These are phyloP conservation scores for Fusarium napiforme DNA, from an alignment of 2,329 filamentous ascomycete genomes.

Conservation along the genomic window DNA sequence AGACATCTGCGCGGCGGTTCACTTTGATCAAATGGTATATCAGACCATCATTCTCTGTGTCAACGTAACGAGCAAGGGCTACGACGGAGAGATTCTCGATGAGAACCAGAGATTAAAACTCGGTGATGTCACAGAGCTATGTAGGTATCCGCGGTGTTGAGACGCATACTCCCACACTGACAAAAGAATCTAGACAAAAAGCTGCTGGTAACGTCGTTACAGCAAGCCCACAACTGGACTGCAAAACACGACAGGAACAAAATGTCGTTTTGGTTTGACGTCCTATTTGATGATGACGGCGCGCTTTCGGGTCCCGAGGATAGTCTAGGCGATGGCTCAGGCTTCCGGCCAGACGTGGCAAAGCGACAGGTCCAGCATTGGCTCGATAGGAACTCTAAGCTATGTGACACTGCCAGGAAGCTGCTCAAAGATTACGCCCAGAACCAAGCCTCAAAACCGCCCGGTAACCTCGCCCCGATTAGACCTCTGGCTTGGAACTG, in stretches of 20 bases:
- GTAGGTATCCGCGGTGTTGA: constrained; percentile 54
- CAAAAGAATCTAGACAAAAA: constrained; percentile 66
- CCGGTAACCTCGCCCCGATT: constrained; percentile 61
- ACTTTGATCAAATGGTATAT: constrained; percentile 74
- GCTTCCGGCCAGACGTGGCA: constrained; percentile 66
- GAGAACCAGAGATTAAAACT: constrained; percentile 67
- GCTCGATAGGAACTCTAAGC: constrained; percentile 69
- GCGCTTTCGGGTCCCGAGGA: constrained; percentile 62
- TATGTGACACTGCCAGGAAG: constrained; percentile 65
- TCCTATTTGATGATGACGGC: constrained; percentile 69
- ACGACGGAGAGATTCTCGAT: constrained; percentile 71
- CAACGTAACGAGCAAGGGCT: constrained; percentile 74
- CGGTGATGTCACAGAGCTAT: constrained; percentile 72
- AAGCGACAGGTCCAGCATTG: constrained; percentile 71
- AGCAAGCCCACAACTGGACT: constrained; percentile 76
- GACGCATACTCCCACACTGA: background rate
- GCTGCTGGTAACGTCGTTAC: constrained; percentile 71
- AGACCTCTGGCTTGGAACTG: constrained; percentile 67
- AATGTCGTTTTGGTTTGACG: constrained; percentile 75
- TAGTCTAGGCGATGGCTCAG: constrained; percentile 61
- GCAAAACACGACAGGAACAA: constrained; percentile 76
- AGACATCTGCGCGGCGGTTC: constrained; percentile 71
- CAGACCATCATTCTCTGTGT: constrained; percentile 73
- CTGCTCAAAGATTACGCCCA: constrained; percentile 67
- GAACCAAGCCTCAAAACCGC: constrained; percentile 60